Evolutionary conservation across 805 yeast genomes (phyloP).

Genomic region (Priceomyces carsonii): DNA sequence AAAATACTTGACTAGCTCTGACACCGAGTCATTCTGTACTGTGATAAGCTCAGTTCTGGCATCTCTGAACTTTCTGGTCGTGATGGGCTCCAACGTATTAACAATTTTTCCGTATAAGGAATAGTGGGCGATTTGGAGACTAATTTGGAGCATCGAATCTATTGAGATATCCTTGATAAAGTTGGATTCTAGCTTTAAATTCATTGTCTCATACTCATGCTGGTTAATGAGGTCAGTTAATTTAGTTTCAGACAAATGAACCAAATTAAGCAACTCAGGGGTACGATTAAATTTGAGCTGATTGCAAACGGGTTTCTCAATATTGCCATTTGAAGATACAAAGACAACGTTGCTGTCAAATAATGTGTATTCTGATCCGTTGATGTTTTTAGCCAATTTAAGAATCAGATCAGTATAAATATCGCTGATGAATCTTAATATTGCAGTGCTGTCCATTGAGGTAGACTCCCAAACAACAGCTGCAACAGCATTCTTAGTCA

Average conservation of each 20-base stretch:
- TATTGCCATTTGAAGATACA: slow-evolving; percentile 36
- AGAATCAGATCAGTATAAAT: slow-evolving; percentile 58
- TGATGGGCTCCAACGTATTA: slow-evolving; percentile 56
- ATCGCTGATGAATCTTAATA: slow-evolving; percentile 56
- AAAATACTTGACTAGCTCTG: slow-evolving; percentile 59
- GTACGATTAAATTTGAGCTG: slow-evolving; percentile 38
- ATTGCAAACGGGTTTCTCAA: slow-evolving; percentile 35
- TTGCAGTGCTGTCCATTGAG: slow-evolving; percentile 59
- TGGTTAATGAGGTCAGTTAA: slow-evolving; percentile 58
- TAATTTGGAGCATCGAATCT: slow-evolving; percentile 54
- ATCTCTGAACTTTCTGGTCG: slow-evolving; percentile 67
- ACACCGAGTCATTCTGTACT: slow-evolving; percentile 55
- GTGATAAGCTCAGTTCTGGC: slow-evolving; percentile 72
- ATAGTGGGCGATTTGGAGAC: slow-evolving; percentile 54
- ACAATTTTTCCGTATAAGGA: slow-evolving; percentile 54
- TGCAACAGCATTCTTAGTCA: slow-evolving; percentile 56
- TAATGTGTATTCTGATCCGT: slow-evolving; percentile 55
- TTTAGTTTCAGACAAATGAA: slow-evolving; percentile 59
- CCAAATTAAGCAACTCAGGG: slow-evolving; percentile 47
- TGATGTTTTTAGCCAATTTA: slow-evolving; percentile 57
- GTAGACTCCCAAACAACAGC: slow-evolving; percentile 62
- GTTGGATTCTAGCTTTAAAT: slow-evolving; percentile 34
- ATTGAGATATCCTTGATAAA: slow-evolving; percentile 43
- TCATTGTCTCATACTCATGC: slow-evolving; percentile 52
- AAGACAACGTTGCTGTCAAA: slow-evolving; percentile 42